These are phyloP conservation scores for Citrus hindsii DNA, from an alignment of 345 rosid genomes.

Conservation along the genomic window DNA sequence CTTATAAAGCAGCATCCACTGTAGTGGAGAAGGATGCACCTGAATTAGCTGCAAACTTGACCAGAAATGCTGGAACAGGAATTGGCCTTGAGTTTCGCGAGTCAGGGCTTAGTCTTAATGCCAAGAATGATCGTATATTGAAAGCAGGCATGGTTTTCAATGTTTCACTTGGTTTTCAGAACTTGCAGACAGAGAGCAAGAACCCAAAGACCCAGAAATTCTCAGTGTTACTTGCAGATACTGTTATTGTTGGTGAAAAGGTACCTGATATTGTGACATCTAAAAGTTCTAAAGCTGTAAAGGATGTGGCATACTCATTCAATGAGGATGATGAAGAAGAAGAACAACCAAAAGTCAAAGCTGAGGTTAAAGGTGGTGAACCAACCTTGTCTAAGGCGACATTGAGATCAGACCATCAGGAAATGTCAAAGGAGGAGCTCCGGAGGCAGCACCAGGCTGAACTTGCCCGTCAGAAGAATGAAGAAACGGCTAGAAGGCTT, in stretches of 20 bases:
- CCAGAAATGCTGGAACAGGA: constrained; percentile 52
- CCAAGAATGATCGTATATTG: constrained; percentile 39
- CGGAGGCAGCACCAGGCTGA: constrained; percentile 62
- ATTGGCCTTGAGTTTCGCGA: constrained; percentile 63
- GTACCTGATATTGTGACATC: constrained; percentile 38
- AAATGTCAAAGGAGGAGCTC: constrained; percentile 49
- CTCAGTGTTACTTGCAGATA: constrained; percentile 46
- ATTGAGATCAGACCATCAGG: constrained; percentile 50
- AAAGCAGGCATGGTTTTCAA: constrained; percentile 51
- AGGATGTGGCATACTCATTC: constrained; percentile 51
- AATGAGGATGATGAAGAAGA: constrained; percentile 58
- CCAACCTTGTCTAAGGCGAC: constrained; percentile 39
- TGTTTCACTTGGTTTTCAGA: constrained; percentile 51
- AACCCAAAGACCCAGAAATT: constrained; percentile 31
- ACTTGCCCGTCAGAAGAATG: constrained; percentile 56
- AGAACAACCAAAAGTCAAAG: constrained; percentile 25
- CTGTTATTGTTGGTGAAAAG: constrained; percentile 44
- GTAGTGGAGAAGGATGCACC: constrained; percentile 44
- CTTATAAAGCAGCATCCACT: constrained; percentile 43
- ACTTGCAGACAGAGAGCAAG: constrained; percentile 33
- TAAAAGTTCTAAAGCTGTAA: constrained; percentile 47
- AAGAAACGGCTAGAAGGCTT: constrained; percentile 57
- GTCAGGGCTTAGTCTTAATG: constrained; percentile 45
- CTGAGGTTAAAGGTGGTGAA: constrained; percentile 25
- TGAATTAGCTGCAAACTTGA: constrained; percentile 34